These are phyloP conservation scores for Fusarium euwallaceae DNA, from an alignment of 2,329 filamentous ascomycete genomes.

Conservation along the genomic window DNA sequence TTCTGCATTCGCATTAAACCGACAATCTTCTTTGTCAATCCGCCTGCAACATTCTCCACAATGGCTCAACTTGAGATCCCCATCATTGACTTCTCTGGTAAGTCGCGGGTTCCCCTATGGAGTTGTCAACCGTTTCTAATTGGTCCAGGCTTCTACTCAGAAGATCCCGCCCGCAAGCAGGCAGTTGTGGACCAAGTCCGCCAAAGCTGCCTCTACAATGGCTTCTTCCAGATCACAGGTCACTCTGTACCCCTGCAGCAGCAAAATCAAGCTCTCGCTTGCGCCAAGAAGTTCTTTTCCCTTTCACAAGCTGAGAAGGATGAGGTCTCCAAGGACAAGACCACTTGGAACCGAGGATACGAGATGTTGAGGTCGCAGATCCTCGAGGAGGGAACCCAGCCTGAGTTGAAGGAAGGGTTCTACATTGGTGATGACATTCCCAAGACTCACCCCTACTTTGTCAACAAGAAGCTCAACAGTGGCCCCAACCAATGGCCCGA, in stretches of 20 bases:
- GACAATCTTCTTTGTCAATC: not conserved
- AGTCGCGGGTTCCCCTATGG: not conserved
- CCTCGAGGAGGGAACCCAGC: slow-evolving; percentile 57
- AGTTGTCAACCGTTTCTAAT: not conserved
- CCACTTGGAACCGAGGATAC: slow-evolving; percentile 62
- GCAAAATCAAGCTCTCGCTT: slow-evolving; percentile 57
- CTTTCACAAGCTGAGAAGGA: slow-evolving; percentile 61
- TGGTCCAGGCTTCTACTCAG: slow-evolving; percentile 35
- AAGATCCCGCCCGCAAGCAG: slow-evolving; percentile 44
- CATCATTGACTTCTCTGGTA: slow-evolving; percentile 49
- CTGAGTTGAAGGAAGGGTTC: slow-evolving; percentile 61
- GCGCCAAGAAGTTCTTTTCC: slow-evolving; percentile 61
- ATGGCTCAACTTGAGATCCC: slow-evolving; percentile 42
- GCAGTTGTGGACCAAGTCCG: slow-evolving; percentile 51
- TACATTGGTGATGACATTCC: slow-evolving; percentile 56
- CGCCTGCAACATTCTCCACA: not conserved
- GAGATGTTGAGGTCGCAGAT: slow-evolving; percentile 62
- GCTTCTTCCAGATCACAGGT: slow-evolving; percentile 67
- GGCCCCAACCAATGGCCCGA: slow-evolving; percentile 61
- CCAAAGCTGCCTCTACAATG: slow-evolving; percentile 59
- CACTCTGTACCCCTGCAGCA: slow-evolving; percentile 59
- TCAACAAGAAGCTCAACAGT: slow-evolving; percentile 56
- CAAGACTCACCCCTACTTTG: slow-evolving; percentile 56
- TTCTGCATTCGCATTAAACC: not conserved
- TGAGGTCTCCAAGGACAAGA: slow-evolving; percentile 53